phyloP scores from a whole-genome alignment of 2,329 filamentous ascomycete genomes.

The Alternaria sp. region DNA sequence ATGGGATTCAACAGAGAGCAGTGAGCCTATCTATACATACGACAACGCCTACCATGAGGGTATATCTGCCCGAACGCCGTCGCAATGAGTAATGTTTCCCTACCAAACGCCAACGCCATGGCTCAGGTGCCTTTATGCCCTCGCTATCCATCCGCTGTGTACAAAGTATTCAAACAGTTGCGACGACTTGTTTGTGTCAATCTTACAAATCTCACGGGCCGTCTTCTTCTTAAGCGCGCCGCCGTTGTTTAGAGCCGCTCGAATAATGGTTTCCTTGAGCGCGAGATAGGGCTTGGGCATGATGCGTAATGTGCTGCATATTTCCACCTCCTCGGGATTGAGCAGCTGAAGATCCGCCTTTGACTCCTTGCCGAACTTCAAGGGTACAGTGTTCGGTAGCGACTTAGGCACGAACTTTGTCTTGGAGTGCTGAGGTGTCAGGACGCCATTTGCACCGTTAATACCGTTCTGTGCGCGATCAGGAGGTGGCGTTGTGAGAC shows the following conservation, averaged over 20 bases:
- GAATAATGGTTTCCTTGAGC: slow-evolving; percentile 91
- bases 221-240: slow-evolving; percentile 93
- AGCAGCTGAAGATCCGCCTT: slow-evolving; percentile 85
- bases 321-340: slow-evolving; percentile 79
- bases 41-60: slow-evolving; percentile 22
- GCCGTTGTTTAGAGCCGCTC: slow-evolving; percentile 87
- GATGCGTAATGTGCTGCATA: slow-evolving; percentile 83
- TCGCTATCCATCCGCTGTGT: slow-evolving; percentile 88
- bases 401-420: slow-evolving; percentile 62
- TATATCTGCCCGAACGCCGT: slow-evolving; percentile 27
- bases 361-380: slow-evolving; percentile 75
- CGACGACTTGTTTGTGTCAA: slow-evolving; percentile 84
- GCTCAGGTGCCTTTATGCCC: slow-evolving; percentile 62
- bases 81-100: background rate
- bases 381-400: slow-evolving; percentile 66
- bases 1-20: slow-evolving; percentile 10
- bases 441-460: slow-evolving; percentile 48
- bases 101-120: slow-evolving; percentile 3
- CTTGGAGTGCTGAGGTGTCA: slow-evolving; percentile 48
- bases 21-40: background rate
- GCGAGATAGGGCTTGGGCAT: slow-evolving; percentile 94
- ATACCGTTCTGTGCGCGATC: slow-evolving; percentile 59
- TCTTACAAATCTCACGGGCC: slow-evolving; percentile 80
- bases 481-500: slow-evolving; percentile 50
- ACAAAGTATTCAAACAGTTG: slow-evolving; percentile 95